These are phyloP conservation scores for Trichoderma pleuroti DNA, from an alignment of 2,329 filamentous ascomycete species.

Conservation along the genomic window DNA sequence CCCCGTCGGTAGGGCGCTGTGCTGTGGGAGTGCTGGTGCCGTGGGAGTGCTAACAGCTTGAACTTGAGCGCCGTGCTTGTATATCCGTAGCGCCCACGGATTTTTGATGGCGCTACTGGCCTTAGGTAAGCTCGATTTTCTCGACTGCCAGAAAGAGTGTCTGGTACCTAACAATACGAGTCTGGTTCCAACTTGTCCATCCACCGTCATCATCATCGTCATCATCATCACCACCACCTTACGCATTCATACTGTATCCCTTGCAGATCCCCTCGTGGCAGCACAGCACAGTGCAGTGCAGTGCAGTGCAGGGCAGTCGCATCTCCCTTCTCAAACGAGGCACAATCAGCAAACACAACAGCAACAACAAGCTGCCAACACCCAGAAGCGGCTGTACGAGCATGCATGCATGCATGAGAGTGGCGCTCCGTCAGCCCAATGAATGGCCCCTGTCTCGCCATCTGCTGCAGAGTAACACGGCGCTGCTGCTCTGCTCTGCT, in stretches of 20 bases:
- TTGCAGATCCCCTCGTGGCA: background rate
- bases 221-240: background rate
- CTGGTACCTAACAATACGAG: background rate
- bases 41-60: too few relatives aligned
- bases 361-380: background rate
- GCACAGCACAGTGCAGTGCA: background rate
- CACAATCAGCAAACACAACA: background rate
- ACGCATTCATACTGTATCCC: background rate
- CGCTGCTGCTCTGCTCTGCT: background rate
- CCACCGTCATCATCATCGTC: background rate
- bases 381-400: background rate
- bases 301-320: background rate
- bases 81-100: background rate
- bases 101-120: background rate
- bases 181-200: background rate
- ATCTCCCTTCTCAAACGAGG: background rate
- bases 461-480: background rate
- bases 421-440: background rate
- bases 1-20: too few relatives aligned
- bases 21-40: too few relatives aligned
- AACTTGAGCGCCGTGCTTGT: too few relatives aligned
- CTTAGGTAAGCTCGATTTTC: background rate
- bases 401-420: background rate
- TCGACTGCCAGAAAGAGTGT: too few relatives aligned
- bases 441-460: background rate